Percentiles rank a stretch among this genome's conserved stretches.
phyloP scores from a whole-genome alignment of 1,284 basidiomycete genomes.

The Pseudomicrostroma phylloplanum region DNA sequence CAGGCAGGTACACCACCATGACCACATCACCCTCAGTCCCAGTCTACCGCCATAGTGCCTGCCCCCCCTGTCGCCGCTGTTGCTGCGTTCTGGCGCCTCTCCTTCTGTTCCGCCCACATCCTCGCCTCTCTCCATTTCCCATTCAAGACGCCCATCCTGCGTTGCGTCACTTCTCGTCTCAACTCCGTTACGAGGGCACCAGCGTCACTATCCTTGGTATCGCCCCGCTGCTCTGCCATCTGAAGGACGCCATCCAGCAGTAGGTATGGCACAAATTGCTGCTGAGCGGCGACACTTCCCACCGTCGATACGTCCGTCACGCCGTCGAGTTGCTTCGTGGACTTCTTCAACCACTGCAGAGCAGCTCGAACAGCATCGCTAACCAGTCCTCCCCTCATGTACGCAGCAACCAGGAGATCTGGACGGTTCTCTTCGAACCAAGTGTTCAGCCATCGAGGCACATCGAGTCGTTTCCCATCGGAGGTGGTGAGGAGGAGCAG shows the following conservation, averaged over 20 bases:
- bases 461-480: constrained; percentile 60
- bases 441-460: constrained; percentile 29
- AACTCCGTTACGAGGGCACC: not conserved
- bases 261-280: not conserved
- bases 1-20: too few relatives aligned
- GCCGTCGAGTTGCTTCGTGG: not conserved
- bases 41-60: not conserved
- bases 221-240: not conserved
- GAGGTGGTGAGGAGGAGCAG: constrained; percentile 63
- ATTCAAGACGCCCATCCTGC: not conserved
- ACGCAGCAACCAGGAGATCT: constrained; percentile 69
- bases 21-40: too few relatives aligned
- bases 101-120: not conserved
- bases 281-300: not conserved
- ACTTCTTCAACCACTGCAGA: constrained; percentile 64
- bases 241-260: not conserved
- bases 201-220: not conserved
- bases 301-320: not conserved
- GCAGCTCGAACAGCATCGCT: constrained; percentile 69
- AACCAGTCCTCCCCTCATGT: constrained; percentile 71
- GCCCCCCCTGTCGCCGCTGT: not conserved
- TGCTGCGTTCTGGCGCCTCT: not conserved
- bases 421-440: constrained; percentile 62
- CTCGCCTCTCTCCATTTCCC: constrained; percentile 1
- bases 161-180: not conserved